Base-by-base conservation (phyloP, 345 rosid genomes). In the Gossypium thurberi region DNA sequence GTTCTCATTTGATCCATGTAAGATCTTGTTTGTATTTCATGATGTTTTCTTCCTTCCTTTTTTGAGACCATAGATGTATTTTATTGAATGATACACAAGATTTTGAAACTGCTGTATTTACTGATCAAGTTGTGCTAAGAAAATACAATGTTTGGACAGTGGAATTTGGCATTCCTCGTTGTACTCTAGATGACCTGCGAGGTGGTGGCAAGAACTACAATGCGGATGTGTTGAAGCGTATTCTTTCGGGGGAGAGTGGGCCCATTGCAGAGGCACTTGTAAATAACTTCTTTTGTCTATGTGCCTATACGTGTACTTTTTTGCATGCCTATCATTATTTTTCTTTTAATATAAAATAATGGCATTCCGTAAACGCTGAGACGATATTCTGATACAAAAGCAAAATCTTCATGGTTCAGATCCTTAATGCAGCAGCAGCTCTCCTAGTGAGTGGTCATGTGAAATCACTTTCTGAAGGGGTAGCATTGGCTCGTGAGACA, bases 361-460 rank as follows among this genome's bases (percentile, higher is more conserved):
- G 51, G 28, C 9, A n/a, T 65, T 65, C 18, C 48, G 17, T 21
- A 10, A 43, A 65, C 13, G 23, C 13, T 75, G 66, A 64, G 57
- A 17, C 4, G 7, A 65, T 59, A 17, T 65, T 21, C 61, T 56
- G 28, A 65, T 12, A 44, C 18, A 6, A 21, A 20, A 44, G n/a
- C 52, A 20, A 44, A 20, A 44, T 10, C 40, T 33, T 33, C 40
- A 33, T 33, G 7, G 6, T 13, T 12, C 56, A 96, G 99, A 87
- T 93, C 79, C 84, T 96, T n/a, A 93, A 91, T 77, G 93, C 99
- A 75, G 99, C 96, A 17, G 96, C 98, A 12, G 94, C 98, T 60
- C 91, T 93, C 12, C 66, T 89, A 65, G 98, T 96, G 10, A 77
- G 90, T 65, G 85, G 88, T 62, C 66, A 12, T 58, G 96, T 82